These are phyloP conservation scores for Cladosporium colombiae DNA, from an alignment of 2,329 filamentous ascomycete species.

Conservation along the genomic window DNA sequence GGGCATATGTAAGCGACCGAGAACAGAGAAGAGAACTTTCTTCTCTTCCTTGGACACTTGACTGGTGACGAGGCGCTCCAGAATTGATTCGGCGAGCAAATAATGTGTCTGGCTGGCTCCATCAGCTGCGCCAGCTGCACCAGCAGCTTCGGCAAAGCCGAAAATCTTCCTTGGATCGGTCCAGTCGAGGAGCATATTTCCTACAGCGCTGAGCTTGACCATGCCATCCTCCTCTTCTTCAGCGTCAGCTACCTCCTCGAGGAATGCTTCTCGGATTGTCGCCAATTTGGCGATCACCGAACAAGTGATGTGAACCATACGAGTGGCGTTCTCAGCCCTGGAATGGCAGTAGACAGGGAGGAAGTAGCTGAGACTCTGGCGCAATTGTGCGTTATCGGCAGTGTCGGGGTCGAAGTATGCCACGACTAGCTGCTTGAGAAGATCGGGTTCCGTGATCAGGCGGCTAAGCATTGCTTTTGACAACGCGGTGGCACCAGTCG, in stretches of 20 bases:
- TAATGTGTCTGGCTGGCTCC: conserved; percentile 62
- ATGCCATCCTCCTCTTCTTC: conserved; percentile 75
- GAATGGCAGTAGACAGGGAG: conserved; percentile 92
- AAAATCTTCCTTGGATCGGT: conserved; percentile 82
- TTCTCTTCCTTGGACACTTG: conserved; percentile 74
- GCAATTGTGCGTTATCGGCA: conserved; percentile 73
- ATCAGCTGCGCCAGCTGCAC: conserved; percentile 22
- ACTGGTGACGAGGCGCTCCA: conserved; percentile 70
- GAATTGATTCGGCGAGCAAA: conserved; percentile 71
- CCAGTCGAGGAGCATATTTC: conserved; percentile 87
- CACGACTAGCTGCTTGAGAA: conserved; percentile 82
- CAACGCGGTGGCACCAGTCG: conserved; percentile 76
- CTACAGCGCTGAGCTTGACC: conserved; percentile 72
- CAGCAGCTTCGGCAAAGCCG: conserved; percentile 32
- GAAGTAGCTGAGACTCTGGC: conserved; percentile 90
- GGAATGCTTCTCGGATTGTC: conserved; percentile 35
- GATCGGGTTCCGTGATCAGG: conserved; percentile 68
- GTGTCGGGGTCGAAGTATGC: conserved; percentile 87
- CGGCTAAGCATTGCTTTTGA: conserved; percentile 83
- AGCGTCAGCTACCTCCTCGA: conserved; percentile 54
- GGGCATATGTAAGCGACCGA: conserved; percentile 80
- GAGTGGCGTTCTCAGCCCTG: conserved; percentile 74
- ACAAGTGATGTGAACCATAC: conserved; percentile 74
- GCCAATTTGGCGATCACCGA: conserved; percentile 72
- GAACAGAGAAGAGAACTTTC: conserved; percentile 74